Base-by-base conservation (phyloP, 1,284 basidiomycete genomes). In the Cutaneotrichosporon cyanovorans region DNA sequence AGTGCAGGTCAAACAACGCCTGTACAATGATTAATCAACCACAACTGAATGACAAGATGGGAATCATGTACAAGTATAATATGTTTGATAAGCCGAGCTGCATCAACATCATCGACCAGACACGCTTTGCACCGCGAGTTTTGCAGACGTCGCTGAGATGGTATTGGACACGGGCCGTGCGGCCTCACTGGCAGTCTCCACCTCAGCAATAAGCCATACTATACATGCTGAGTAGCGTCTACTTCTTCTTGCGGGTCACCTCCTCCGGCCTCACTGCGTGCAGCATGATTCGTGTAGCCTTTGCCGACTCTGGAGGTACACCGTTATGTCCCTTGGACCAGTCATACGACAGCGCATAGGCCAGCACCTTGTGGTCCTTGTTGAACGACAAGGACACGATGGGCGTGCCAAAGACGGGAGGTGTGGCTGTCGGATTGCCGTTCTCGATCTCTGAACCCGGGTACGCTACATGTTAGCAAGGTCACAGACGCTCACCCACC, bases 201-300 rank as follows among this genome's bases (percentile, higher is more conserved):
- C n/a, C n/a, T n/a, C n/a, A n/a, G n/a, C n/a, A n/a, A n/a, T n/a
- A n/a, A n/a, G n/a, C n/a, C n/a, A n/a, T n/a, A n/a, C n/a, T n/a
- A n/a, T 28, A 28, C 25, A 28, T 34, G 14, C 32, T 10, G 9
- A 14, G 9, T 15, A 34, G 6, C 18, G n/a, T n/a, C 47, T 50
- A 49, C 55, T 57, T 57, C 43, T 55, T 54, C 59, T 70, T 71
- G 48, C 63, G 62, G 73, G 81, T 85, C 51, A 90, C 83, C 71
- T 91, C 87, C 9, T 90, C 87, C 37, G 87, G 85, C 73, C 88
- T 88, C 72, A 87, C 86, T 15, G 84, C 81, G 67, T 93, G 90
- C 50, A 93, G 72, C 84, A 92, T 87, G 56, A 93, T 73, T 66
- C 89, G 89, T 11, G 52, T 54, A 11, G 46, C 4, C 61, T 83